These are phyloP conservation scores for Medicago truncatula DNA, from an alignment of 306 rosid genomes.

Conservation along the genomic window DNA sequence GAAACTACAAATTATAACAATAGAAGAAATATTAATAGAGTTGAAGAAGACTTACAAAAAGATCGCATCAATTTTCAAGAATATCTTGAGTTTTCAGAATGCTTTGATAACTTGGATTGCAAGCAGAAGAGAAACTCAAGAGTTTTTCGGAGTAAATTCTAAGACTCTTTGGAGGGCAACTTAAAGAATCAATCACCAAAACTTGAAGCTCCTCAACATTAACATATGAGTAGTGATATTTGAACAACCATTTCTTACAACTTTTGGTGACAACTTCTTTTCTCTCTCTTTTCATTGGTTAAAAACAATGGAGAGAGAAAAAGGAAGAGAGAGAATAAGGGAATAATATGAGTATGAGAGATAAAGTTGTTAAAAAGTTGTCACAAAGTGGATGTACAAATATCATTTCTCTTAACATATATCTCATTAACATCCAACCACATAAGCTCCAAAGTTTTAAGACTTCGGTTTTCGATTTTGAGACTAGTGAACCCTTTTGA, in stretches of 20 bases:
- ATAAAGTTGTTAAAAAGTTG: no score
- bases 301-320: no score
- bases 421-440: neutral
- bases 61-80: slow-evolving; percentile 29
- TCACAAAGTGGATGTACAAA: no score
- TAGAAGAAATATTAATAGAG: neutral
- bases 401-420: no score
- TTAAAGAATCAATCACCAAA: neutral
- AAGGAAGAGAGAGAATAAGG: no score
- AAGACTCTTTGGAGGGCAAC: neutral
- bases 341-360: no score
- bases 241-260: no score
- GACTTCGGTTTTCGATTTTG: neutral
- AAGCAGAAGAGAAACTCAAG: neutral
- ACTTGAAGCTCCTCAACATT: slow-evolving; percentile 6
- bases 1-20: neutral
- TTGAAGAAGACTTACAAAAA: slow-evolving; percentile 26
- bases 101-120: neutral
- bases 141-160: neutral
- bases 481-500: slow-evolving; percentile 14
- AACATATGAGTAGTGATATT: no score
- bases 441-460: slow-evolving; percentile 29
- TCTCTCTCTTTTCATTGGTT: no score
- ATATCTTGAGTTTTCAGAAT: slow-evolving; percentile 20
- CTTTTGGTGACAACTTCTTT: no score